phyloP scores from a whole-genome alignment of 169 alveolate genomes.

The Plasmodium relictum region DNA sequence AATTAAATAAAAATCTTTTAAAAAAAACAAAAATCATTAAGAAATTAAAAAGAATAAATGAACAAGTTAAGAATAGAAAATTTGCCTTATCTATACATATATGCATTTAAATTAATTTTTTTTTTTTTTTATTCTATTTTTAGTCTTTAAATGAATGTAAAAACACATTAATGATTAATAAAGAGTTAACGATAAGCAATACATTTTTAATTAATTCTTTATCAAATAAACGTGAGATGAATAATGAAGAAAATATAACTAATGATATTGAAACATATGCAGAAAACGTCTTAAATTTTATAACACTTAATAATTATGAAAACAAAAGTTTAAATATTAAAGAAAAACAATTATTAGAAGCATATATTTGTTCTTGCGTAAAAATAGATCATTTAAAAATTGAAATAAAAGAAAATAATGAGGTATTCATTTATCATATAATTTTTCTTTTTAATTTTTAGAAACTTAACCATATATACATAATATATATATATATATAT shows the following conservation, averaged over 20 bases:
- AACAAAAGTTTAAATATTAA: conserved; percentile 32
- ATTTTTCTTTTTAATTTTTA: background rate
- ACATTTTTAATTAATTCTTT: conserved; percentile 19
- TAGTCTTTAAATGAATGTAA: conserved; percentile 42
- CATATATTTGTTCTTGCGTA: conserved; percentile 62
- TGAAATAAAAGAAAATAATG: conserved; percentile 31
- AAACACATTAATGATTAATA: conserved; percentile 16
- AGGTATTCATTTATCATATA: conserved; percentile 19
- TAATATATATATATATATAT: conserved; percentile 5
- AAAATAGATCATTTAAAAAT: conserved; percentile 39
- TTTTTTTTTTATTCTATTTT: background rate
- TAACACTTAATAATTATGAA: conserved; percentile 13
- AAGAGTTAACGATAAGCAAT: conserved; percentile 35
- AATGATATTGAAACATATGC: conserved; percentile 25
- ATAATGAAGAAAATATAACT: background rate
- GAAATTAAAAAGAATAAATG: background rate
- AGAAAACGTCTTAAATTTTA: conserved; percentile 38
- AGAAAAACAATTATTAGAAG: conserved; percentile 70
- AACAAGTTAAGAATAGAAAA: background rate
- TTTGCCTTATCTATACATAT: too few species aligned
- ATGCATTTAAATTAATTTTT: background rate
- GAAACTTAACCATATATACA: background rate
- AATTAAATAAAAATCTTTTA: background rate
- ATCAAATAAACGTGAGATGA: conserved; percentile 12
- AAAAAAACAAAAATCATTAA: background rate